A percentile compares a stretch with the other conserved stretches of the same genome.
These are phyloP conservation scores for Trametes polyzona DNA, from an alignment of 1,284 basidiomycete species.

Conservation along the genomic window DNA sequence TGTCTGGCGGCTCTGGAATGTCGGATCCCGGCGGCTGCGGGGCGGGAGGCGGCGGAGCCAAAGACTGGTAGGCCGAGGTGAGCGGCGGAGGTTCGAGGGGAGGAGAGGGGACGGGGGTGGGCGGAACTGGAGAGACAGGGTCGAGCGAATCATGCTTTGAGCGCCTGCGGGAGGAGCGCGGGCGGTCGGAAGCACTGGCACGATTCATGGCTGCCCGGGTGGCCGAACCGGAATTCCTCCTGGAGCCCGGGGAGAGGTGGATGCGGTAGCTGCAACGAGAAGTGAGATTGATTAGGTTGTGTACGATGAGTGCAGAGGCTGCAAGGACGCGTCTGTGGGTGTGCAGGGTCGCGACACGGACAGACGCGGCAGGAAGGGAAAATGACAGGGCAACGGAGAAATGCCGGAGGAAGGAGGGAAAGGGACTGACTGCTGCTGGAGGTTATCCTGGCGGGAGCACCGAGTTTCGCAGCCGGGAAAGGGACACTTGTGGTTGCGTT, in stretches of 20 bases:
- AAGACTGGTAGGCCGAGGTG: slow-evolving; percentile 17
- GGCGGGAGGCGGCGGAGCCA: background rate
- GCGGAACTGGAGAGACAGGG: slow-evolving; percentile 20
- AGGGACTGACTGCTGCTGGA: slow-evolving; percentile 78
- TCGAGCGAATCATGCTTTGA: slow-evolving; percentile 15
- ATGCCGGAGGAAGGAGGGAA: background rate
- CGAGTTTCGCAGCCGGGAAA: slow-evolving; percentile 83
- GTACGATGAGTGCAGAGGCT: background rate
- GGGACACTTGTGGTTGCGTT: slow-evolving; percentile 80
- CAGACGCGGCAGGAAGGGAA: background rate
- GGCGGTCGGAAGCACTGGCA: slow-evolving; percentile 16
- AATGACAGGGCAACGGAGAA: slow-evolving; percentile 3
- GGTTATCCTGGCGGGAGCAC: slow-evolving; percentile 80
- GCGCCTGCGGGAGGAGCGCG: slow-evolving; percentile 21
- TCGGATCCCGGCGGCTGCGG: background rate
- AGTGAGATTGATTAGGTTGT: slow-evolving; percentile 1
- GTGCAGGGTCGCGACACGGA: slow-evolving; percentile 3
- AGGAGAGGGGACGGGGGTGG: slow-evolving; percentile 25
- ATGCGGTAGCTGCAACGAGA: slow-evolving; percentile 61
- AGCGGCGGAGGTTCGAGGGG: slow-evolving; percentile 29
- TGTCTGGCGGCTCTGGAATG: slow-evolving; percentile 33
- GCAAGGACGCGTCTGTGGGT: background rate
- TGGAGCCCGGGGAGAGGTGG: slow-evolving; percentile 72
- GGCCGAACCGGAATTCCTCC: slow-evolving; percentile 55
- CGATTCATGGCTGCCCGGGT: slow-evolving; percentile 50